Percentiles rank a stretch among this genome's conserved stretches.
Evolutionary conservation across 2,329 filamentous ascomycete species (phyloP).

Genomic region (Paramyrothecium roridum): DNA sequence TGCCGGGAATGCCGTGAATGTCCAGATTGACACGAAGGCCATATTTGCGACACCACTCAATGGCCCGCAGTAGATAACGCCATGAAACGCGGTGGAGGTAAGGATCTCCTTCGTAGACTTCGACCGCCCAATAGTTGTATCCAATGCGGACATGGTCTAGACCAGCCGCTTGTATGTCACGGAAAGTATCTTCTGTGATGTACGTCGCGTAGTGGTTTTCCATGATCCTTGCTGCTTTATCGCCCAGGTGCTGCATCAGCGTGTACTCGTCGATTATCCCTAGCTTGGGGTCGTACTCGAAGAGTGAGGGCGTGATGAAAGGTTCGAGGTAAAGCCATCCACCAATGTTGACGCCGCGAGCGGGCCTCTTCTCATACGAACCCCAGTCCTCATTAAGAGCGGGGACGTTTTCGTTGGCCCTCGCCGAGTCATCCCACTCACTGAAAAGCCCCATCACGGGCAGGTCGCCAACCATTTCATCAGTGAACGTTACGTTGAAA

Average conservation of each 20-base stretch:
- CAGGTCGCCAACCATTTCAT: conserved; percentile 78
- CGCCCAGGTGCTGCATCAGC: conserved; percentile 67
- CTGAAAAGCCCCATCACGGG: conserved; percentile 85
- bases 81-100: conserved; percentile 85
- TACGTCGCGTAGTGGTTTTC: conserved; percentile 92
- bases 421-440: conserved; percentile 78
- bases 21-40: conserved; percentile 92
- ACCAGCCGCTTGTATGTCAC: conserved; percentile 79
- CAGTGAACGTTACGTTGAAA: conserved; percentile 94
- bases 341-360: conserved; percentile 87
- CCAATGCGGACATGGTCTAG: conserved; percentile 97
- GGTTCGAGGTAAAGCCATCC: conserved; percentile 94
- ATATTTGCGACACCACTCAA: conserved; percentile 91
- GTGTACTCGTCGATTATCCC: conserved; percentile 87
- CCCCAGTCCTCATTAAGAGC: conserved; percentile 73
- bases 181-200: conserved; percentile 79
- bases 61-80: conserved; percentile 87
- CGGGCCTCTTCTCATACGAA: conserved; percentile 72
- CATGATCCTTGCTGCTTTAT: conserved; percentile 62
- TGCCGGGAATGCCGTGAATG: conserved; percentile 85
- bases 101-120: conserved; percentile 79
- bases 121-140: conserved; percentile 92
- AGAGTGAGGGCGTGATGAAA: conserved; percentile 92
- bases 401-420: conserved; percentile 77
- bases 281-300: conserved; percentile 61